Percentiles rank a stretch among this genome's conserved stretches.
Evolutionary conservation across 345 rosid species (phyloP).

Genomic region (Populus davidiana): DNA sequence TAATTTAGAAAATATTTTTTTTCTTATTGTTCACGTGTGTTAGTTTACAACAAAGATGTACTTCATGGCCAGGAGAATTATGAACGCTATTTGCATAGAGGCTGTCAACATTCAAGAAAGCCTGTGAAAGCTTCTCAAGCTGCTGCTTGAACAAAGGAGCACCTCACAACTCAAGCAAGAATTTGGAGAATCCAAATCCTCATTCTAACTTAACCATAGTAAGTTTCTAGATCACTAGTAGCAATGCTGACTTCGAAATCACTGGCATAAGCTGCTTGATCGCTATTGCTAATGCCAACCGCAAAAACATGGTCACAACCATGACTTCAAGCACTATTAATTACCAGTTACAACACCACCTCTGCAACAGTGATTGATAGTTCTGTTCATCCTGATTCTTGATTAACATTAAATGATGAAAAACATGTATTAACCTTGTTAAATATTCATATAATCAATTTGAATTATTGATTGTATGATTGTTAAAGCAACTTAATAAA

Average conservation of each 20-base stretch:
- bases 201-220: neutral
- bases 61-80: conserved; percentile 59
- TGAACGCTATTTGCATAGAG: conserved; percentile 67
- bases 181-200: conserved; percentile 23
- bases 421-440: too few species aligned
- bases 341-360: neutral
- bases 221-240: conserved; percentile 8
- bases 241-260: conserved; percentile 2
- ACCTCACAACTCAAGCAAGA: conserved; percentile 14
- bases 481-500: too few species aligned
- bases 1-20: too few species aligned
- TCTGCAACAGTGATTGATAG: neutral
- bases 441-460: too few species aligned
- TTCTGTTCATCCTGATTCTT: conserved; percentile 4
- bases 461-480: too few species aligned
- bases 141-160: conserved; percentile 15
- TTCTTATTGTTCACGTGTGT: too few species aligned
- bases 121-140: conserved; percentile 56
- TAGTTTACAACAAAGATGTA: conserved; percentile 40
- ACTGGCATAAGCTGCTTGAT: neutral
- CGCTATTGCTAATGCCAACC: neutral
- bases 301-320: neutral
- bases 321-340: neutral
- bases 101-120: conserved; percentile 86
- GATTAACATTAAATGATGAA: too few species aligned